phyloP scores from a whole-genome alignment of 129 eudicot species.

The Artemisia annua region DNA sequence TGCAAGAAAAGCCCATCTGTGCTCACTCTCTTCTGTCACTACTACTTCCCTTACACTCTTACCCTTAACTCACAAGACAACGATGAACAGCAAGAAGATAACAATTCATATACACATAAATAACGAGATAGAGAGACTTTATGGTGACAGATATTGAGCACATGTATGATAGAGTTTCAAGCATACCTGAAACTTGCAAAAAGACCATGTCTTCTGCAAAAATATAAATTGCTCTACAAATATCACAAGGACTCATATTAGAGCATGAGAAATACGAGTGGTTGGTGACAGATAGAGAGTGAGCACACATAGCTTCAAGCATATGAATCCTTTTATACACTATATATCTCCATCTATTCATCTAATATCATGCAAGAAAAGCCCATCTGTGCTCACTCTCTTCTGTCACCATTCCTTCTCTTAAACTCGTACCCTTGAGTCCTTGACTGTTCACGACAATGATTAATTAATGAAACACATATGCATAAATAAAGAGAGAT shows the following conservation, averaged over 20 bases:
- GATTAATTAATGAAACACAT: background rate
- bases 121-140: slow-evolving; percentile 17
- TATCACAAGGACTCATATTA: background rate
- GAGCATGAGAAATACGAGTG: slow-evolving; percentile 1
- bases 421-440: background rate
- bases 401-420: slow-evolving; percentile 40
- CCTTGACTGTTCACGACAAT: background rate
- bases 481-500: slow-evolving; percentile 16
- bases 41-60: slow-evolving; percentile 7
- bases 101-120: background rate
- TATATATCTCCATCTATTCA: too few relatives aligned
- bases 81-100: background rate
- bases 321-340: too few relatives aligned
- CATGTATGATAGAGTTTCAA: slow-evolving; percentile 49
- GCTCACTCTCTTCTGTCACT: slow-evolving; percentile 64
- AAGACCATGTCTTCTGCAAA: background rate
- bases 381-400: slow-evolving; percentile 54
- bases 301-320: too few relatives aligned
- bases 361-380: slow-evolving; percentile 13
- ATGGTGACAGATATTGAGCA: slow-evolving; percentile 80
- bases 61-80: background rate
- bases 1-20: slow-evolving; percentile 35
- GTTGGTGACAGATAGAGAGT: too few relatives aligned
- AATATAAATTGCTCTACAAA: background rate
- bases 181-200: slow-evolving; percentile 29